Evolutionary conservation across 192 early-diverging fungal species (phyloP).

Genomic region (Coemansia sp.): DNA sequence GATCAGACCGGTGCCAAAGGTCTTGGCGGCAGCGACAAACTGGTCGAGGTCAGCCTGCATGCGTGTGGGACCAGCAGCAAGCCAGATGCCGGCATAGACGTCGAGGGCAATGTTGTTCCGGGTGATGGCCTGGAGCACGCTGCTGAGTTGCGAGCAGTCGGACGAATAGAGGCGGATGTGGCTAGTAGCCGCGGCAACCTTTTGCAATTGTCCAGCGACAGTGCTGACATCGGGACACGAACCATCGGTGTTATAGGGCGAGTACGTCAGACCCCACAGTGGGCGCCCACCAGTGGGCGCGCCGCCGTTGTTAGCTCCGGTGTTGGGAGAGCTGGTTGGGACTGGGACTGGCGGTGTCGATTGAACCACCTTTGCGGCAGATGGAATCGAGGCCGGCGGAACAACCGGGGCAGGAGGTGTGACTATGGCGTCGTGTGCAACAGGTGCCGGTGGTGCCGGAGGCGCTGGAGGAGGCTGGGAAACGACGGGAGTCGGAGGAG

Average conservation of each 20-base stretch:
- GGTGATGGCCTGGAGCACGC: slow-evolving; percentile 35
- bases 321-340: not conserved
- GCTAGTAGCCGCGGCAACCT: slow-evolving; percentile 25
- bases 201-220: slow-evolving; percentile 34
- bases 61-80: slow-evolving; percentile 27
- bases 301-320: not conserved
- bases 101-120: slow-evolving; percentile 24
- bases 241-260: slow-evolving; percentile 52
- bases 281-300: not conserved
- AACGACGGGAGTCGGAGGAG: not conserved
- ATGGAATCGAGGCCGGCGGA: not conserved
- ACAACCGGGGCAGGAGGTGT: not conserved
- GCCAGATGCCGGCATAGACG: slow-evolving; percentile 53
- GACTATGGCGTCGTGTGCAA: slow-evolving; percentile 2
- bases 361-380: not conserved
- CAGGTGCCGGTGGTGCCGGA: not conserved
- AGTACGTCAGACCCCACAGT: slow-evolving; percentile 52
- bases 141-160: slow-evolving; percentile 51
- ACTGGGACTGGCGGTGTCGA: not conserved
- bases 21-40: slow-evolving; percentile 44
- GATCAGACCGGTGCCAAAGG: slow-evolving; percentile 26
- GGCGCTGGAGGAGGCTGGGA: not conserved
- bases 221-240: slow-evolving; percentile 40
- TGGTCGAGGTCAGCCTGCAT: slow-evolving; percentile 40
- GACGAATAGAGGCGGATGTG: slow-evolving; percentile 56